phyloP scores from a whole-genome alignment of 2,329 filamentous ascomycete genomes.

The Thelonectria rubi region DNA sequence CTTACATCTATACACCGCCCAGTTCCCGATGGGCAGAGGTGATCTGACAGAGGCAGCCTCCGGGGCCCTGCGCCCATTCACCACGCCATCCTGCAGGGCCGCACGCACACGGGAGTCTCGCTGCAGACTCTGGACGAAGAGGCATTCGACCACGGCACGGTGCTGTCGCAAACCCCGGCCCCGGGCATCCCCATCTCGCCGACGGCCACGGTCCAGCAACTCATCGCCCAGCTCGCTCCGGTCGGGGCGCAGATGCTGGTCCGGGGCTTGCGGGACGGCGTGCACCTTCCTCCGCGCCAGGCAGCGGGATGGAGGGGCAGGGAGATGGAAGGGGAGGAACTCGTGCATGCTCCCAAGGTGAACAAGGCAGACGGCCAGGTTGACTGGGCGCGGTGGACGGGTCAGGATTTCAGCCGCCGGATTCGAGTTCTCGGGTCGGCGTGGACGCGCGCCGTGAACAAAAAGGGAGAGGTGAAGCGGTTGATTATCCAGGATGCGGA shows the following conservation, averaged over 20 bases:
- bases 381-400: slow-evolving; percentile 63
- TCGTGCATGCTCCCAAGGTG: slow-evolving; percentile 76
- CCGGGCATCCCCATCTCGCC: slow-evolving; percentile 64
- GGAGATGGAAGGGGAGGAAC: slow-evolving; percentile 29
- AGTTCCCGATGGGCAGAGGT: background rate
- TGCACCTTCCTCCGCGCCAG: slow-evolving; percentile 72
- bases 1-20: too few relatives aligned
- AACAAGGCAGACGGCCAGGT: slow-evolving; percentile 70
- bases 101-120: slow-evolving; percentile 74
- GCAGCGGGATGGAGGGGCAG: slow-evolving; percentile 45
- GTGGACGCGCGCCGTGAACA: slow-evolving; percentile 62
- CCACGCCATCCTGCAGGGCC: slow-evolving; percentile 75
- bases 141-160: slow-evolving; percentile 79
- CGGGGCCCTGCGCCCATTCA: slow-evolving; percentile 88
- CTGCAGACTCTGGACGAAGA: slow-evolving; percentile 85
- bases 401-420: slow-evolving; percentile 63
- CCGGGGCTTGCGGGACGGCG: slow-evolving; percentile 65
- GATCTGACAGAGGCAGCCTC: slow-evolving; percentile 61
- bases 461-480: slow-evolving; percentile 43
- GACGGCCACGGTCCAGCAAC: slow-evolving; percentile 53
- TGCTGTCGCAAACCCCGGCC: slow-evolving; percentile 74
- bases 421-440: slow-evolving; percentile 70
- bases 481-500: slow-evolving; percentile 52
- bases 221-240: slow-evolving; percentile 62
- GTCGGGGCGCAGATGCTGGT: slow-evolving; percentile 78